Evolutionary conservation across 805 yeast species (phyloP), one percentile per base, ranked within the genome.

Genomic region (Wickerhamomyces pijperi): DNA sequence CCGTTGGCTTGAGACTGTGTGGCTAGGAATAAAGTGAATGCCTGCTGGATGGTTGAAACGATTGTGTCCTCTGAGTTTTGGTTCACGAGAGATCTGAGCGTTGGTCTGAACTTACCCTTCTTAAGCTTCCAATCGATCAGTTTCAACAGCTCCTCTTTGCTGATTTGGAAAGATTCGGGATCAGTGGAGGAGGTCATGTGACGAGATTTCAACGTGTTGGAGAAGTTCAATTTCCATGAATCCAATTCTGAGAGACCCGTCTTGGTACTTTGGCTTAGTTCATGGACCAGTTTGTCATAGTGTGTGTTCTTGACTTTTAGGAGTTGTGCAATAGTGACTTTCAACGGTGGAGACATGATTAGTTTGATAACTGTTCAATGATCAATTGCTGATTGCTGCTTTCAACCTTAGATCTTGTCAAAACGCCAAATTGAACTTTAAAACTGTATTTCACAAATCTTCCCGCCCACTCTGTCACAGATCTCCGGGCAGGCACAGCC

Each of bases 51-150:
- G 3, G 44, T 35, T 8, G 19, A 29, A 1, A 33, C 9, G 8
- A 53, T 52, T 2, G 32, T 19, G 2, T 44, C 39, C 3, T 40
- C 42, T 3, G 41, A 39, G 34, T 54, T 54, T 23, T 54, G 46
- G 3, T 37, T 39, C 4, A 54, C 46, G 19, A 54, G 35, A 23
- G 46, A 48, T 29, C 43, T 45, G 8, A 54, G 32, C 3, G 47
- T 47, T 1, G 58, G 51, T 39, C 58, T 47, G 41, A 46, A 54
- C 21, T 52, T 54, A 0, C 58, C 58, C 45, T 46, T 54, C 13
- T 37, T 42, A n/a, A 54, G 29, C 23, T 54, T 54, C 55, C 55
- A 54, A 2, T 46, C 45, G 50, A 54, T 45, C 21, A 54, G 38
- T 32, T 48, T 45, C 29, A 39, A 42, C 37, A 54, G 33, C 29